Percentiles rank a stretch among this genome's conserved stretches.
Conservation (phyloP, 106 monocot genomes). For the Triglochin maritima region DNA sequence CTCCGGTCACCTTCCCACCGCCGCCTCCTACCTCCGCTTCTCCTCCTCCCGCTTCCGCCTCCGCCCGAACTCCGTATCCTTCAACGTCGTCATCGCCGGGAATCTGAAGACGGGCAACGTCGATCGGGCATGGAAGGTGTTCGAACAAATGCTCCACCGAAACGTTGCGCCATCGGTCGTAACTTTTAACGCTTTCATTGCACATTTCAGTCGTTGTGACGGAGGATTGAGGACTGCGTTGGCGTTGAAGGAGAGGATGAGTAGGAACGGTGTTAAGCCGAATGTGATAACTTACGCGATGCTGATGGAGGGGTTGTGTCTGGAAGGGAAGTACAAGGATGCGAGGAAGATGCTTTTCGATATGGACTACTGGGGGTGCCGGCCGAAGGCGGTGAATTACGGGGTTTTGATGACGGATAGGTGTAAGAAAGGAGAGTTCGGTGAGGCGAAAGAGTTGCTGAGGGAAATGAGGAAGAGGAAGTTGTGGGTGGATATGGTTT, state of each 20-base stretch:
- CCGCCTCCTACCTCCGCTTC: too few species aligned
- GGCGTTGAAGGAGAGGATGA: conserved; percentile 60
- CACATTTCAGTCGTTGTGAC: conserved; percentile 19
- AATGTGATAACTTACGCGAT: conserved; percentile 70
- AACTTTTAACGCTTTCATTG: conserved; percentile 69
- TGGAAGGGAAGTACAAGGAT: conserved; percentile 25
- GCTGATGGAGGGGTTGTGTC: conserved; percentile 73
- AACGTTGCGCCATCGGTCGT: conserved; percentile 46
- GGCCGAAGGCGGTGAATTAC: conserved; percentile 42
- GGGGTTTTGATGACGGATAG: conserved; percentile 74
- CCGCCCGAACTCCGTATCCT: conserved; percentile 57
- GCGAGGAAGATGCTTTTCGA: conserved; percentile 91
- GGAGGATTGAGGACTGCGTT: conserved; percentile 25
- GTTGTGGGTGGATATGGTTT: conserved; percentile 40
- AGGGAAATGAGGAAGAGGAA: conserved; percentile 60
- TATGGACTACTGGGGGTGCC: conserved; percentile 87
- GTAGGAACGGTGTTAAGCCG: conserved; percentile 27
- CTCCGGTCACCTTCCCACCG: too few species aligned
- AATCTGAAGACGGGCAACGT: conserved; percentile 11
- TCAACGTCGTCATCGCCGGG: conserved; percentile 70
- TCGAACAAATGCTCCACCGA: conserved; percentile 69
- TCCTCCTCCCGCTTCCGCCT: conserved; percentile 17
- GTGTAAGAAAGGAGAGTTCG: conserved; percentile 38
- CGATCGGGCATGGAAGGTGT: conserved; percentile 29
- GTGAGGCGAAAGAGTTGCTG: conserved; percentile 40